phyloP scores from a whole-genome alignment of 108 stramenopile genomes.

The Skeletonema marinoi region DNA sequence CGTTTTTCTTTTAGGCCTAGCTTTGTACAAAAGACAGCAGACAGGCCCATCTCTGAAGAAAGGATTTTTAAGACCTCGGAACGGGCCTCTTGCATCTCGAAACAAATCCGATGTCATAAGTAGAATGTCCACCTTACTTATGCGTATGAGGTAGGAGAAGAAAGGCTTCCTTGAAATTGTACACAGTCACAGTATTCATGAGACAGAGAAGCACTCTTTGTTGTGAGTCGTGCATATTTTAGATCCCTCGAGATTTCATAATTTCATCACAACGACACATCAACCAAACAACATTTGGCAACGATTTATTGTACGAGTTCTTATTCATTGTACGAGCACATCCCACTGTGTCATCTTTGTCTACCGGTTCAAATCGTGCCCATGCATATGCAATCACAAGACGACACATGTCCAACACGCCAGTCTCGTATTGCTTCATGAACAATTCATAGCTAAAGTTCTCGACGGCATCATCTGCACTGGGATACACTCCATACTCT shows the following conservation, averaged over 20 bases:
- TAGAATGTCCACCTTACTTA: too few relatives aligned
- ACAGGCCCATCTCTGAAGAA: too few relatives aligned
- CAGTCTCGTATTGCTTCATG: constrained; percentile 59
- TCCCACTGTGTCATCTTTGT: constrained; percentile 9
- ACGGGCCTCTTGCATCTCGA: too few relatives aligned
- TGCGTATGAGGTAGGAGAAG: too few relatives aligned
- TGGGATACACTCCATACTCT: constrained; percentile 28
- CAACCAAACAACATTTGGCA: constrained; percentile 61
- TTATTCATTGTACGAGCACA: constrained; percentile 51
- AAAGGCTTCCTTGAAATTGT: too few relatives aligned
- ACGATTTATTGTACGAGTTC: constrained; percentile 68
- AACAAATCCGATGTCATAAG: too few relatives aligned
- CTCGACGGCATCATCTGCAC: background rate
- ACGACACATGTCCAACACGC: constrained; percentile 62
- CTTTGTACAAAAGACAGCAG: too few relatives aligned
- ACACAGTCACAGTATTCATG: too few relatives aligned
- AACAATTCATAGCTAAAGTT: constrained; percentile 18
- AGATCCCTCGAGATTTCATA: constrained; percentile 27
- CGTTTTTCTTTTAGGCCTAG: too few relatives aligned
- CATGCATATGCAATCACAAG: constrained; percentile 75
- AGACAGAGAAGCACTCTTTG: too few relatives aligned
- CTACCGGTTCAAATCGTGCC: constrained; percentile 59
- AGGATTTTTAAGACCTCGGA: too few relatives aligned
- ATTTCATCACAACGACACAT: constrained; percentile 55
- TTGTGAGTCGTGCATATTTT: background rate